phyloP scores from a whole-genome alignment of 768 basidiomycete genomes.

The Wakefieldia striispora region DNA sequence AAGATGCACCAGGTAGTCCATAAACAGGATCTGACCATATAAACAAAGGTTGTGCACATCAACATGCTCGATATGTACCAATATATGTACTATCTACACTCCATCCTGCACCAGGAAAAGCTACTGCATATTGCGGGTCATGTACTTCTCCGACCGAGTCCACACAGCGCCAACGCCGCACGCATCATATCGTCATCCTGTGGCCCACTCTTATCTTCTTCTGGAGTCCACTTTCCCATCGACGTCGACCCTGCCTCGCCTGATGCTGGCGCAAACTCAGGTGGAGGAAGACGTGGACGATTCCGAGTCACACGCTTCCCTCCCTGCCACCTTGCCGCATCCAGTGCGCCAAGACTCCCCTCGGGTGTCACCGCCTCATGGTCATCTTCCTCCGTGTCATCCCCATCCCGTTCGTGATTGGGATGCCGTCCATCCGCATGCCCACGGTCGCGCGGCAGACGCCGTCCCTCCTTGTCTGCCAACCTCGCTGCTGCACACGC shows the following conservation, averaged over 20 bases:
- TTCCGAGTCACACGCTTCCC: background rate
- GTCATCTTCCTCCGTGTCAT: conserved; percentile 62
- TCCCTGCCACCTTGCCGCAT: conserved; percentile 38
- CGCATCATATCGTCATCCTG: conserved; percentile 69
- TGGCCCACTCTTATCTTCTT: conserved; percentile 14
- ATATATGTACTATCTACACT: conserved; percentile 9
- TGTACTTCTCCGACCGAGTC: conserved; percentile 36
- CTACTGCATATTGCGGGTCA: conserved; percentile 5
- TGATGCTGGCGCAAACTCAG: background rate
- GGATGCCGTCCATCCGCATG: conserved; percentile 8
- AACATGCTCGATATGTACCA: conserved; percentile 10
- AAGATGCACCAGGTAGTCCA: no score
- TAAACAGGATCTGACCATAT: no score
- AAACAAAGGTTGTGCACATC: background rate
- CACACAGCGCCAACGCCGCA: conserved; percentile 66
- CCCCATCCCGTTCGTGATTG: conserved; percentile 28
- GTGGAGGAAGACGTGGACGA: conserved; percentile 2
- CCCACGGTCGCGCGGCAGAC: conserved; percentile 1
- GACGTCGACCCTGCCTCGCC: background rate
- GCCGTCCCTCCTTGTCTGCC: conserved; percentile 41
- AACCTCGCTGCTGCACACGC: conserved; percentile 45
- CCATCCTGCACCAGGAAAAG: background rate
- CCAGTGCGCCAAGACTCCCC: conserved; percentile 45
- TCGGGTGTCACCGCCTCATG: conserved; percentile 66
- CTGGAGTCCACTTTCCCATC: background rate